These are phyloP conservation scores for Neofusicoccum sp. DNA, from an alignment of 2,329 filamentous ascomycete genomes.

Conservation along the genomic window DNA sequence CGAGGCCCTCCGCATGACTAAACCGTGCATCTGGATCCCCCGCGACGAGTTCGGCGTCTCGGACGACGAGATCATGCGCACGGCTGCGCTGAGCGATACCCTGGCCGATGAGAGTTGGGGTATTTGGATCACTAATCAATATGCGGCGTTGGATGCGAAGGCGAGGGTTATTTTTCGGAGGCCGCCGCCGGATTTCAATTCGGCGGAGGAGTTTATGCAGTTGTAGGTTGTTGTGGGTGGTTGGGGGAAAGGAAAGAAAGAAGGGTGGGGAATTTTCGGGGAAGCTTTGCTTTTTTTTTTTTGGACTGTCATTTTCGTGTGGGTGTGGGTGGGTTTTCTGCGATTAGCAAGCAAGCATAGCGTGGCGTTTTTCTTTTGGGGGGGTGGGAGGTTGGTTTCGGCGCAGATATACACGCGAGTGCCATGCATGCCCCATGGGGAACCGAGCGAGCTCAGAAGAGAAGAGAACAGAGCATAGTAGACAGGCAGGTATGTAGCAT, in stretches of 20 bases:
- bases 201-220: conserved; percentile 19
- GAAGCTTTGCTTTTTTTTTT: not conserved
- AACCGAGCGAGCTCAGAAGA: too few species aligned
- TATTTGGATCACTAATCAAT: conserved; percentile 93
- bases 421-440: too few species aligned
- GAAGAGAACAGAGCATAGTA: too few species aligned
- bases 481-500: too few species aligned
- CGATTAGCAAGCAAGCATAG: too few species aligned
- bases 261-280: not conserved
- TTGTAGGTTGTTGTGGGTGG: not conserved
- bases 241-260: too few species aligned
- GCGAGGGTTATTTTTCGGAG: conserved; percentile 78
- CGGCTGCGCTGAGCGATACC: not conserved
- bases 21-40: conserved; percentile 92
- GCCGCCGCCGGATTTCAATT: conserved; percentile 67
- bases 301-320: too few species aligned
- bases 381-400: too few species aligned
- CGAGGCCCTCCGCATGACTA: conserved; percentile 75
- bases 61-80: conserved; percentile 76
- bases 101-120: conserved; percentile 70
- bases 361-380: too few species aligned
- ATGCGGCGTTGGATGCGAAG: conserved; percentile 81
- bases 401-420: too few species aligned
- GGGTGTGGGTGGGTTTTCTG: too few species aligned
- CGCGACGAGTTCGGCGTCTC: conserved; percentile 85